A percentile compares a stretch with the other conserved stretches of the same genome.
Conservation (phyloP, 2,329 filamentous ascomycete species). For the Ceratocystis alfenasii region DNA sequence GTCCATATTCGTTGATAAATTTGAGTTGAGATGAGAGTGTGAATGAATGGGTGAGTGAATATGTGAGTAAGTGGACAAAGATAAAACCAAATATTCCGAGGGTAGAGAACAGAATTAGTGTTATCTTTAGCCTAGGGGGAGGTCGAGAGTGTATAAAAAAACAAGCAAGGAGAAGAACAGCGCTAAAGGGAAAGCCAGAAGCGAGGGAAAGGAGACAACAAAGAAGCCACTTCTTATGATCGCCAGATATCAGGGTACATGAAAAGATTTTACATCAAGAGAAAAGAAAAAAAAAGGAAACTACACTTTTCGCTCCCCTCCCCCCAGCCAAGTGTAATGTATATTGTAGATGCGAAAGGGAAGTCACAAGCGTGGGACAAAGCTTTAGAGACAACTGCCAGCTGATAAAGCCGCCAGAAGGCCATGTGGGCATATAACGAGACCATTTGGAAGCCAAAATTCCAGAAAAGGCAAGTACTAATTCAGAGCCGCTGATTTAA, state of each 20-base stretch:
- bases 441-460: neutral
- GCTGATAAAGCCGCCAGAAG: neutral
- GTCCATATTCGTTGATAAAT: constrained; percentile 15
- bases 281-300: neutral
- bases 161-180: no score
- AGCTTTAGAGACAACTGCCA: constrained; percentile 8
- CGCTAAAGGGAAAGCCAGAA: neutral
- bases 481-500: neutral
- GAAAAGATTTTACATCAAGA: neutral
- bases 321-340: neutral
- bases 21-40: neutral
- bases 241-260: neutral
- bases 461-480: neutral
- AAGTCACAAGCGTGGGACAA: neutral
- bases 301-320: neutral
- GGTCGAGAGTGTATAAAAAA: no score
- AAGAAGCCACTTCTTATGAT: constrained; percentile 3
- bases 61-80: no score
- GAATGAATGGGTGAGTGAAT: neutral
- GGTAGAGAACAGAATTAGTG: no score
- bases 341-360: neutral
- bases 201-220: neutral
- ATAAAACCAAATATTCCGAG: no score
- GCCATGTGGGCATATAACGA: no score
- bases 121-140: no score